Conservation (phyloP, 441 rosid species). For the Rhodomyrtus psidioides region DNA sequence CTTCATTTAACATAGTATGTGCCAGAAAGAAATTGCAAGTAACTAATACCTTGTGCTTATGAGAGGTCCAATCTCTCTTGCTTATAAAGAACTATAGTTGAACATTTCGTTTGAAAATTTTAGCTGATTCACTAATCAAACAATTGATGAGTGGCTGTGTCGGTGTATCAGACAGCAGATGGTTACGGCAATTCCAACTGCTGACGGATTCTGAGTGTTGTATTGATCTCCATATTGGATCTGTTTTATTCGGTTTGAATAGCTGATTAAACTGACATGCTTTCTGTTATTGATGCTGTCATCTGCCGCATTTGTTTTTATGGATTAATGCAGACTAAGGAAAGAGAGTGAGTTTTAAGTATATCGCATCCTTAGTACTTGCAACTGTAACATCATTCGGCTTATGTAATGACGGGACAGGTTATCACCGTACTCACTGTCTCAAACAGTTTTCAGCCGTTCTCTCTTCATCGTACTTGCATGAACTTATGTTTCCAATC, state of each 20-base stretch:
- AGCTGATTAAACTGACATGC: neutral
- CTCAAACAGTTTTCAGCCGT: neutral
- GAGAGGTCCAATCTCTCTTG: neutral
- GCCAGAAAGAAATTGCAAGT: neutral
- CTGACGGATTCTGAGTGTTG: neutral
- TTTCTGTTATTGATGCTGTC: neutral
- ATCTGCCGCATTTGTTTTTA: neutral
- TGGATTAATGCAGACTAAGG: neutral
- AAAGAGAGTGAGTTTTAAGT: neutral
- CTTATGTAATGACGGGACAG: neutral
- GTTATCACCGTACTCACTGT: neutral
- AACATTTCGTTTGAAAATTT: neutral
- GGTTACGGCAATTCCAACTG: neutral
- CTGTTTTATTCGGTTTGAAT: neutral
- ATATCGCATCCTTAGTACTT: neutral
- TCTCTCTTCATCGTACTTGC: neutral
- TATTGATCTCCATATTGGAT: neutral
- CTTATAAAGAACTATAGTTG: accelerated
- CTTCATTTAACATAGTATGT: neutral
- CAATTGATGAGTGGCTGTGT: neutral
- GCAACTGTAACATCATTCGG: neutral
- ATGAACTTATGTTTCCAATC: neutral
- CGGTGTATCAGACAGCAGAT: neutral
- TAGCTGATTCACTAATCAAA: neutral
- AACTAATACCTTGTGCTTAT: neutral